A percentile compares a stretch with the other conserved stretches of the same genome.
Evolutionary conservation across 1,284 basidiomycete species (phyloP).

Genomic region (Vanrija pseudolonga): DNA sequence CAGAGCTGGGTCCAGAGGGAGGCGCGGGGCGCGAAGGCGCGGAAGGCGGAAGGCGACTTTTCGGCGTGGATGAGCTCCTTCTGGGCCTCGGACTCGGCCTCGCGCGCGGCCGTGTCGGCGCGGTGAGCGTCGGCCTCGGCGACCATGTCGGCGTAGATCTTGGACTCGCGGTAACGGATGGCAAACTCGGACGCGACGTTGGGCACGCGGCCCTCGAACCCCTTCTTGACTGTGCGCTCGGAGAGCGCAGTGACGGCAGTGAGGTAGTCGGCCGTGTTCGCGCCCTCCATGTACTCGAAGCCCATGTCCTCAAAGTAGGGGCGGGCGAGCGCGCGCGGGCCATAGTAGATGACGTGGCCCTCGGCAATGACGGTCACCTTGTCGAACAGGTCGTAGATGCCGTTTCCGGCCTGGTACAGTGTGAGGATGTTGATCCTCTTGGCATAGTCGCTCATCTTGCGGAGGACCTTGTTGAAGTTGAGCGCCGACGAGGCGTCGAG

Average conservation of each 20-base stretch:
- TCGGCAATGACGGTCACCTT: constrained; percentile 61
- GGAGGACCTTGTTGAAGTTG: constrained; percentile 2
- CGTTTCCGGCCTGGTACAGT: constrained; percentile 49
- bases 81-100: constrained; percentile 18
- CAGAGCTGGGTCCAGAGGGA: constrained; percentile 31
- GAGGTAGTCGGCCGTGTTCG: constrained; percentile 58
- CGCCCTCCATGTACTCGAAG: constrained; percentile 55
- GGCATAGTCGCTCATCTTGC: constrained; percentile 2
- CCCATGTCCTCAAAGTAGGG: constrained; percentile 73
- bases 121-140: constrained; percentile 31
- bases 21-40: constrained; percentile 16
- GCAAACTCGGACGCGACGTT: constrained; percentile 60
- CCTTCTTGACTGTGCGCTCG: constrained; percentile 57
- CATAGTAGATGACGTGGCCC: constrained; percentile 77
- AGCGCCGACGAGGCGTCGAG: constrained; percentile 77
- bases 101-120: constrained; percentile 5
- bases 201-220: constrained; percentile 54
- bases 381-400: constrained; percentile 56
- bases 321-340: constrained; percentile 65
- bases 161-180: constrained; percentile 23
- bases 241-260: constrained; percentile 56
- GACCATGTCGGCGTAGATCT: constrained; percentile 23
- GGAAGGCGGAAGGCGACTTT: constrained; percentile 16
- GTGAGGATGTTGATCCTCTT: constrained; percentile 8
- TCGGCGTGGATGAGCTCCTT: constrained; percentile 22